phyloP scores from a whole-genome alignment of 2,329 filamentous ascomycete species.

The Dactylellina haptotyla region DNA sequence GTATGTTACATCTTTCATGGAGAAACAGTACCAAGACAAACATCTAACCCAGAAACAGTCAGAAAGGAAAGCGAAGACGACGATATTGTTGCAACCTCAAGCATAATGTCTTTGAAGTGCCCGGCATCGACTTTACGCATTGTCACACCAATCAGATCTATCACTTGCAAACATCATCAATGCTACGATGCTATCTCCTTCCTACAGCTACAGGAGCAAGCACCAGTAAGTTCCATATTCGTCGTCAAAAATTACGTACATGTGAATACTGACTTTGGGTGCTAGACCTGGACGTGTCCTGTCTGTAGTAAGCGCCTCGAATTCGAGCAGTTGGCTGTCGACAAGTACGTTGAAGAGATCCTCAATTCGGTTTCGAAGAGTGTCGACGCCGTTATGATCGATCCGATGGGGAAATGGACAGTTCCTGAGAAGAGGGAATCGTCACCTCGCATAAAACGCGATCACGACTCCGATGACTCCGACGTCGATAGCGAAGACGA shows the following conservation, averaged over 20 bases:
- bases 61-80: slow-evolving; percentile 76
- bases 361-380: slow-evolving; percentile 75
- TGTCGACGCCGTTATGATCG: slow-evolving; percentile 86
- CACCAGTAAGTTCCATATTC: slow-evolving; percentile 66
- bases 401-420: slow-evolving; percentile 84
- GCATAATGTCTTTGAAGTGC: slow-evolving; percentile 89
- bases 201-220: slow-evolving; percentile 92
- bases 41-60: slow-evolving; percentile 67
- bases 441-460: slow-evolving; percentile 40
- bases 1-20: slow-evolving; percentile 66
- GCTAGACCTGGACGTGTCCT: slow-evolving; percentile 86
- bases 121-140: slow-evolving; percentile 88
- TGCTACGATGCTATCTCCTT: slow-evolving; percentile 96
- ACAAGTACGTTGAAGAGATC: slow-evolving; percentile 93
- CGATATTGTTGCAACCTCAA: slow-evolving; percentile 88
- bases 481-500: slow-evolving; percentile 40
- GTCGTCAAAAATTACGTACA: too few species aligned
- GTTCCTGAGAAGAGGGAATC: slow-evolving; percentile 59
- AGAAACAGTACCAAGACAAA: slow-evolving; percentile 1
- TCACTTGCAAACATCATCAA: slow-evolving; percentile 85
- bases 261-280: too few species aligned
- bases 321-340: slow-evolving; percentile 84
- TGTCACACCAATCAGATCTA: slow-evolving; percentile 79
- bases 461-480: slow-evolving; percentile 26
- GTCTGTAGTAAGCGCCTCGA: slow-evolving; percentile 85